These are phyloP conservation scores for Aquilaria sinensis DNA, from an alignment of 345 rosid species.

Conservation along the genomic window DNA sequence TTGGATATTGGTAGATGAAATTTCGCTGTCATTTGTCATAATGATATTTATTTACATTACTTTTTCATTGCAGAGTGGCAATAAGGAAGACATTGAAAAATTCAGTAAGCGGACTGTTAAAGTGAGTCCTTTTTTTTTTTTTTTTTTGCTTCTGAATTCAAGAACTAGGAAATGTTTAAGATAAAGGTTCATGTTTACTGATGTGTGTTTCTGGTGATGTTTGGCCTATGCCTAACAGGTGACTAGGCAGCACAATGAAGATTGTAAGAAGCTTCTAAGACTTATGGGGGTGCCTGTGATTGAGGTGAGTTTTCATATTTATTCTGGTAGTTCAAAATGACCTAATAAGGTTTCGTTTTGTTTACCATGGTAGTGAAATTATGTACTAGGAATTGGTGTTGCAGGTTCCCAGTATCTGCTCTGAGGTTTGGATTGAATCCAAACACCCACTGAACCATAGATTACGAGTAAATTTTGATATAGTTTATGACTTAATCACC, in stretches of 20 bases:
- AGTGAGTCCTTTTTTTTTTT: conserved; percentile 26
- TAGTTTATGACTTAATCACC: too few relatives aligned
- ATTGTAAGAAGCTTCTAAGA: conserved; percentile 76
- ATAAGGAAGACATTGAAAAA: conserved; percentile 88
- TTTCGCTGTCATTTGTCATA: not conserved
- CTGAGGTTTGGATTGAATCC: not conserved
- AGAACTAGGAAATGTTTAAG: not conserved
- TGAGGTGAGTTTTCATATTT: conserved; percentile 42
- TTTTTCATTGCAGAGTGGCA: conserved; percentile 45
- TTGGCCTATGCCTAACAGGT: conserved; percentile 40
- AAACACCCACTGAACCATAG: not conserved
- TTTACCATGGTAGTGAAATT: not conserved
- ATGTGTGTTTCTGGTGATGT: conserved; percentile 1
- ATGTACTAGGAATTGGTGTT: not conserved
- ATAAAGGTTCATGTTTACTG: not conserved
- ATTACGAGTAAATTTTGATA: too few relatives aligned
- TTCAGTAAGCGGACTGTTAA: conserved; percentile 90
- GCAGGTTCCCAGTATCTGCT: not conserved
- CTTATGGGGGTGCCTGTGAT: conserved; percentile 95
- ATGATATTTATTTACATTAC: conserved; percentile 1
- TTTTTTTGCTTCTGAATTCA: not conserved
- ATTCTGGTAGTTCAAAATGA: too few relatives aligned
- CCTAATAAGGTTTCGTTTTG: too few relatives aligned
- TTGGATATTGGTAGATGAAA: not conserved
- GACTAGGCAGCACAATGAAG: conserved; percentile 84